A percentile compares a stretch with the other conserved stretches of the same genome.
Conservation (phyloP, 2,329 filamentous ascomycete genomes). For the Pseudonectria buxi region DNA sequence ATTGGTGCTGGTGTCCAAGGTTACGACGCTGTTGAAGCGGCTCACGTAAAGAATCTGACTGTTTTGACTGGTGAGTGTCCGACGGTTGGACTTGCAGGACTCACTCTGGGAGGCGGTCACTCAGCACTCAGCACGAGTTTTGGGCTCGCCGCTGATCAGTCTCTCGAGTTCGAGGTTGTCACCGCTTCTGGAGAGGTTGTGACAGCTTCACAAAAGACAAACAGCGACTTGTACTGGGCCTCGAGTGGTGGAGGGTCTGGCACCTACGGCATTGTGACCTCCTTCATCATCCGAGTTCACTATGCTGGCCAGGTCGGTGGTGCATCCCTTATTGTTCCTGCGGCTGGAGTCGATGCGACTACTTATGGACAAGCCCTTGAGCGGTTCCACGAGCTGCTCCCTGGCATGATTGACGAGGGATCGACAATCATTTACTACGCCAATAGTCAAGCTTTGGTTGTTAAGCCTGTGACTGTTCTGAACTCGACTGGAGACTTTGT, state of each 20-base stretch:
- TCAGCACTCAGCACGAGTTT: constrained; percentile 44
- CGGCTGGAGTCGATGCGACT: constrained; percentile 24
- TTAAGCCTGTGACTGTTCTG: constrained; percentile 35
- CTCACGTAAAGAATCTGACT: constrained; percentile 37
- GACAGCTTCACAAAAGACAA: constrained; percentile 37
- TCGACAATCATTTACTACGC: constrained; percentile 43
- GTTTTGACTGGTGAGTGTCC: constrained; percentile 49
- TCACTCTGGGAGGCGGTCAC: constrained; percentile 51
- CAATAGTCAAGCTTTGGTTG: constrained; percentile 37
- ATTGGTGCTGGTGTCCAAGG: constrained; percentile 50
- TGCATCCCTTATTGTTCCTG: constrained; percentile 36
- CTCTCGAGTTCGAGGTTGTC: constrained; percentile 50
- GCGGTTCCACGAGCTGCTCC: constrained; percentile 35
- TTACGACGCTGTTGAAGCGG: constrained; percentile 39
- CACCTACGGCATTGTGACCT: constrained; percentile 51
- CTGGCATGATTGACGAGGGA: constrained; percentile 42
- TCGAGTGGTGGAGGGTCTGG: constrained; percentile 53
- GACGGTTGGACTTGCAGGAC: constrained; percentile 53
- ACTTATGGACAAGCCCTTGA: constrained; percentile 43
- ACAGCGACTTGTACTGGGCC: constrained; percentile 58
- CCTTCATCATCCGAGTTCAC: constrained; percentile 47
- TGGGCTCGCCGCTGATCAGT: constrained; percentile 54
- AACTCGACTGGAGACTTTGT: constrained; percentile 37
- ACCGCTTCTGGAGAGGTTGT: constrained; percentile 42
- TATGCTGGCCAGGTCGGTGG: constrained; percentile 35